Percentiles rank a stretch among this genome's conserved stretches.
phyloP scores from a whole-genome alignment of 495 filamentous ascomycete species.

The Tuber brumale region DNA sequence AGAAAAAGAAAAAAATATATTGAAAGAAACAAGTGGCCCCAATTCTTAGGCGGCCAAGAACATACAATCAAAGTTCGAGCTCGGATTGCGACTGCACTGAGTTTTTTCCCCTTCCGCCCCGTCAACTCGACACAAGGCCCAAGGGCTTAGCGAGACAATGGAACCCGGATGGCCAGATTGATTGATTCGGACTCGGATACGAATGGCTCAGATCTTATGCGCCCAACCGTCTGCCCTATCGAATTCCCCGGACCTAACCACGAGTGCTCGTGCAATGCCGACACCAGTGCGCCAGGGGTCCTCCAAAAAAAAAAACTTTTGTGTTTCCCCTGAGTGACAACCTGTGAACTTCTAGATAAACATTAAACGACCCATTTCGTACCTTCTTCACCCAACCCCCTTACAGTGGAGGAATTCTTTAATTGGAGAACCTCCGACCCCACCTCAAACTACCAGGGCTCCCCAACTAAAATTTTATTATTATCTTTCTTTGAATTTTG shows the following conservation, averaged over 20 bases:
- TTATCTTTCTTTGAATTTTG: background rate
- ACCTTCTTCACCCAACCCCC: background rate
- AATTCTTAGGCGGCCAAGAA: background rate
- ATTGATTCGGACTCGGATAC: background rate
- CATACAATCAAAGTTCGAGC: background rate
- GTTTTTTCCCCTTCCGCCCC: background rate
- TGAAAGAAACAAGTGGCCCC: background rate
- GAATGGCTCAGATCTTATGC: background rate
- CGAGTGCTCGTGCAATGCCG: no score
- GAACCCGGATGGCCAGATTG: background rate
- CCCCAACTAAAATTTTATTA: background rate
- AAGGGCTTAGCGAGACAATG: background rate
- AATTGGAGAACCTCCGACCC: background rate
- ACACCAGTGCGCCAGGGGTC: background rate
- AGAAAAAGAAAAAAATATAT: background rate
- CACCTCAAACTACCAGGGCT: background rate
- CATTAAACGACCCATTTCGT: background rate
- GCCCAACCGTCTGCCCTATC: background rate
- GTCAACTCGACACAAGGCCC: background rate
- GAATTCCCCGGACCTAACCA: background rate
- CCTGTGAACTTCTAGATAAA: background rate
- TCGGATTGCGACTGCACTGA: background rate
- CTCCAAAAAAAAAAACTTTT: background rate
- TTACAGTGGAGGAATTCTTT: background rate
- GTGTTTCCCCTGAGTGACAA: background rate